phyloP scores from a whole-genome alignment of 176 grass and related monocot species.

The Puya raimondii region DNA sequence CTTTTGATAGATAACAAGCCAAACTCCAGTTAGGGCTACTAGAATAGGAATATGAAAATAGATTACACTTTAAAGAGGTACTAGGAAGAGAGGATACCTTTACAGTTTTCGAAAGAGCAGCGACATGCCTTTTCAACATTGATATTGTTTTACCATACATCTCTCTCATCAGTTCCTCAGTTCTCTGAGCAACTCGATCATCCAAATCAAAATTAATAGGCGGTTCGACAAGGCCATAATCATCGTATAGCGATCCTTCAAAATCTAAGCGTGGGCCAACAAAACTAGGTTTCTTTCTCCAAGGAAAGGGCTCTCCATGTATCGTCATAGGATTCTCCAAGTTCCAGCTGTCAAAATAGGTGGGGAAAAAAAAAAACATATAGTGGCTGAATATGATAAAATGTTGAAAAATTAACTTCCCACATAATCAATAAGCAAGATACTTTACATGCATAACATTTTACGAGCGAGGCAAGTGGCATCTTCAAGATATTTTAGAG shows the following conservation, averaged over 20 bases:
- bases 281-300: slow-evolving; percentile 23
- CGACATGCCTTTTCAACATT: slow-evolving; percentile 11
- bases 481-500: slow-evolving; percentile 32
- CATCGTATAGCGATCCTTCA: slow-evolving; percentile 22
- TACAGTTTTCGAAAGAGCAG: slow-evolving; percentile 15
- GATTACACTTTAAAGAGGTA: background rate
- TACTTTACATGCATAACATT: slow-evolving; percentile 30
- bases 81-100: slow-evolving; percentile 14
- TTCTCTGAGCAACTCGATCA: slow-evolving; percentile 20
- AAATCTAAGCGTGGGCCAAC: slow-evolving; percentile 25
- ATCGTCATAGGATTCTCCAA: slow-evolving; percentile 34
- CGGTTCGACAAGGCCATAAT: slow-evolving; percentile 6
- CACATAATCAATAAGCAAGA: background rate
- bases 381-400: background rate
- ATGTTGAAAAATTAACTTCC: background rate
- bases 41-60: background rate
- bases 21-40: background rate
- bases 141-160: slow-evolving; percentile 10
- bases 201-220: slow-evolving; percentile 24
- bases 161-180: slow-evolving; percentile 19
- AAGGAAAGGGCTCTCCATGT: slow-evolving; percentile 28
- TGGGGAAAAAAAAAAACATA: no score
- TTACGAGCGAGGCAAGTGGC: slow-evolving; percentile 35
- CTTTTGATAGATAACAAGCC: background rate
- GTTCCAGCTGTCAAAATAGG: slow-evolving; percentile 24